These are phyloP conservation scores for Sanghuangporus sanghuang DNA, from an alignment of 1,284 basidiomycete species.

Conservation along the genomic window DNA sequence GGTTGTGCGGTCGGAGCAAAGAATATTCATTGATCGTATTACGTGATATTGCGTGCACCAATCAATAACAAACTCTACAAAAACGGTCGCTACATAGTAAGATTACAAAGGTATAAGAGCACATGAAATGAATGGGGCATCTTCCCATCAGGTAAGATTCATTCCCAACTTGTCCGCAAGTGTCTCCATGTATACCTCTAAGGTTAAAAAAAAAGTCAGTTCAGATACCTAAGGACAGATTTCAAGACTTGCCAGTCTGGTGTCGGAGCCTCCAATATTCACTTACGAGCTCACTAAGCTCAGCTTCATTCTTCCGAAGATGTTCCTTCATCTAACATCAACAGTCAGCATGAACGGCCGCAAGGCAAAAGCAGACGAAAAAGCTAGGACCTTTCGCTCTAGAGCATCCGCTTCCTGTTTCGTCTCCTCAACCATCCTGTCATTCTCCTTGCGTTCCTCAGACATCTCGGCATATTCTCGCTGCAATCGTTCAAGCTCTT, in stretches of 20 bases:
- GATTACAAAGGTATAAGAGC: neutral
- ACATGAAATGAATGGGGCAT: neutral
- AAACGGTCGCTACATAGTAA: too few species aligned
- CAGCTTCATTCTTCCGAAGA: slow-evolving; percentile 62
- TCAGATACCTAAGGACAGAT: neutral
- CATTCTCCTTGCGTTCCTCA: slow-evolving; percentile 66
- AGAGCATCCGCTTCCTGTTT: slow-evolving; percentile 60
- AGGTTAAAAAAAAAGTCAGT: slow-evolving; percentile 7
- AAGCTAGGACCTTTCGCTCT: slow-evolving; percentile 48
- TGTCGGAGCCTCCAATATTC: slow-evolving; percentile 80
- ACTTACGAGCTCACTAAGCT: slow-evolving; percentile 69
- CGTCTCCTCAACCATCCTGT: slow-evolving; percentile 68
- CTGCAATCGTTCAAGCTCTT: slow-evolving; percentile 66
- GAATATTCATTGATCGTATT: neutral
- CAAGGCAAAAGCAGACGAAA: neutral
- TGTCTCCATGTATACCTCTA: slow-evolving; percentile 79
- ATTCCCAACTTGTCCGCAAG: slow-evolving; percentile 64
- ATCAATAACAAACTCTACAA: neutral
- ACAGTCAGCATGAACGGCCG: neutral
- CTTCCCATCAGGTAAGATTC: slow-evolving; percentile 35
- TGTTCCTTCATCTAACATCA: slow-evolving; percentile 63
- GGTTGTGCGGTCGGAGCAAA: neutral
- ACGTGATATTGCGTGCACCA: neutral
- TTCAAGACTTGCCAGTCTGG: slow-evolving; percentile 55
- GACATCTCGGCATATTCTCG: slow-evolving; percentile 74